phyloP scores from a whole-genome alignment of 305 asterid genomes.

The Petunia hybrid region DNA sequence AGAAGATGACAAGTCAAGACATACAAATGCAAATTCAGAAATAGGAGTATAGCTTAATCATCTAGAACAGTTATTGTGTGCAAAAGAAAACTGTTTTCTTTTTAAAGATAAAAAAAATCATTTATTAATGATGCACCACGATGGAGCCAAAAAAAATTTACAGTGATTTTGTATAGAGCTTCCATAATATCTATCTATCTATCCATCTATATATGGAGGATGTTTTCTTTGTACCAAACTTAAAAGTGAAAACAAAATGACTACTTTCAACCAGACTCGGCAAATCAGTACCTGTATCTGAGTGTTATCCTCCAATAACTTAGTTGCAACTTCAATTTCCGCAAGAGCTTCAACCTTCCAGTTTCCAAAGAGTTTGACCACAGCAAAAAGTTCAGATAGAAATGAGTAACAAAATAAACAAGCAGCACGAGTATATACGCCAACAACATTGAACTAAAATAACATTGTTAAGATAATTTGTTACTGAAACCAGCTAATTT shows the following conservation, averaged over 20 bases:
- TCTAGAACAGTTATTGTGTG: constrained; percentile 8
- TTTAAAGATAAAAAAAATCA: constrained; percentile 18
- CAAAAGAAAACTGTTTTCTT: not conserved
- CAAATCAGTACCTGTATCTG: constrained; percentile 60
- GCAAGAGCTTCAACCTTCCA: constrained; percentile 94
- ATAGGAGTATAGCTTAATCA: not conserved
- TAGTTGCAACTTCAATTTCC: constrained; percentile 92
- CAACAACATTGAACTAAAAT: not conserved
- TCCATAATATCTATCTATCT: constrained; percentile 11
- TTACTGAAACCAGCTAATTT: constrained; percentile 1
- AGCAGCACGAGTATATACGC: not conserved
- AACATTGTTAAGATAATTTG: not conserved
- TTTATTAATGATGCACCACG: constrained; percentile 6
- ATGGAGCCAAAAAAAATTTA: not conserved
- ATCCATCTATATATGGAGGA: not conserved
- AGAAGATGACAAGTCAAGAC: constrained; percentile 30
- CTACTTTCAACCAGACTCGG: constrained; percentile 17
- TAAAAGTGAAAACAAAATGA: not conserved
- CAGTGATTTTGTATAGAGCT: not conserved
- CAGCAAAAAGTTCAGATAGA: constrained; percentile 11
- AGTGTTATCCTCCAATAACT: constrained; percentile 68
- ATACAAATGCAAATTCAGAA: not conserved
- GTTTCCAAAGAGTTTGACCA: constrained; percentile 35
- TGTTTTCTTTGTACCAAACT: not conserved
- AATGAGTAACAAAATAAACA: constrained; percentile 17